Percentiles rank a stretch among this genome's conserved stretches.
Evolutionary conservation across 805 yeast genomes (phyloP).

Genomic region (Candida ficus): DNA sequence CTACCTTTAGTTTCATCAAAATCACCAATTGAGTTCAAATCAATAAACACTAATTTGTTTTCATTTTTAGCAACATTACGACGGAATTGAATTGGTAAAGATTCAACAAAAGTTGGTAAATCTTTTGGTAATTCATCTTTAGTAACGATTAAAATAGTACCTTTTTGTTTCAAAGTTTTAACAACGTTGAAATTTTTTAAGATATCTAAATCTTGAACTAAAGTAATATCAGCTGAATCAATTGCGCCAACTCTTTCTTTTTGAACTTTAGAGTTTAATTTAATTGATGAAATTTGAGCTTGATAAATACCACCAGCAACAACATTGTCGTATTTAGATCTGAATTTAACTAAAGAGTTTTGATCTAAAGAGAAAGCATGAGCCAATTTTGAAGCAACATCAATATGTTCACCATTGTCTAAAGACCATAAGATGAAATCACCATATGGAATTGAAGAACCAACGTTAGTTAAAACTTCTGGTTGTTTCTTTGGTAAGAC

Average conservation of each 20-base stretch:
- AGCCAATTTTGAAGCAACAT: slow-evolving; percentile 59
- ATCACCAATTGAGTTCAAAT: slow-evolving; percentile 58
- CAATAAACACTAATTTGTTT: slow-evolving; percentile 51
- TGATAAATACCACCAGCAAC: slow-evolving; percentile 72
- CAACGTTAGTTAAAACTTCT: slow-evolving; percentile 4
- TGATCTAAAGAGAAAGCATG: slow-evolving; percentile 65
- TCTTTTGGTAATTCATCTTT: slow-evolving; percentile 34
- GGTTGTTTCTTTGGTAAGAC: slow-evolving; percentile 23
- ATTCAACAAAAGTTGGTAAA: slow-evolving; percentile 41
- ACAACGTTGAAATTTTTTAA: slow-evolving; percentile 57
- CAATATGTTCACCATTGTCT: slow-evolving; percentile 53
- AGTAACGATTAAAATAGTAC: slow-evolving; percentile 45
- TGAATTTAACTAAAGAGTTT: slow-evolving; percentile 44
- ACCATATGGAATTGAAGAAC: slow-evolving; percentile 16
- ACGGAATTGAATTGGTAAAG: slow-evolving; percentile 51
- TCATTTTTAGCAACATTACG: slow-evolving; percentile 46
- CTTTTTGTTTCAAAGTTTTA: slow-evolving; percentile 51
- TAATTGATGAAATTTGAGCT: slow-evolving; percentile 44
- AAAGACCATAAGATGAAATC: slow-evolving; percentile 58
- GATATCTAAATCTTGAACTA: slow-evolving; percentile 57
- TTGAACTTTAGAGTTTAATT: slow-evolving; percentile 16
- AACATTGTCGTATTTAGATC: slow-evolving; percentile 67
- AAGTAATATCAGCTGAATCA: slow-evolving; percentile 57
- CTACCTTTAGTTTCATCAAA: slow-evolving; percentile 72
- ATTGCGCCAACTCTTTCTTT: slow-evolving; percentile 29